These are phyloP conservation scores for Aciculoconidium aculeatum DNA, from an alignment of 805 yeast genomes.

Conservation along the genomic window DNA sequence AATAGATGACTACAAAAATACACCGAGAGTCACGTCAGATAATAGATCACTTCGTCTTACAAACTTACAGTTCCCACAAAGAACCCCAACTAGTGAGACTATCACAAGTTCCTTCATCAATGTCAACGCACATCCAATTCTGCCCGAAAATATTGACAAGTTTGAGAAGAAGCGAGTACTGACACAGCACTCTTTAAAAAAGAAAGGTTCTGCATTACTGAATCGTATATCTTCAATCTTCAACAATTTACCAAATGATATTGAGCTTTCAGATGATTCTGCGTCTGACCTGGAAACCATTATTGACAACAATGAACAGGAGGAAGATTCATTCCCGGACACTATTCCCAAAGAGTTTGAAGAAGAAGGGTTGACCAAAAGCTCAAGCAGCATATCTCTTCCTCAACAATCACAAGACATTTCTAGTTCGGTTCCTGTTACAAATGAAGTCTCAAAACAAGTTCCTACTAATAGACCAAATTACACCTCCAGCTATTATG, in stretches of 20 bases:
- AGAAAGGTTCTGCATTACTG: constrained; percentile 7
- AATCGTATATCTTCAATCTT: constrained; percentile 33
- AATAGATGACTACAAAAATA: constrained; percentile 4
- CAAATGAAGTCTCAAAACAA: neutral
- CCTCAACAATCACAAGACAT: no score
- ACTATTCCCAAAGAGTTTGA: neutral
- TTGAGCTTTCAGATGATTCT: constrained; percentile 41
- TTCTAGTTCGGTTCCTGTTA: neutral
- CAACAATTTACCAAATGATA: constrained; percentile 42
- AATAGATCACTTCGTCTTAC: constrained; percentile 28
- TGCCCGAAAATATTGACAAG: neutral
- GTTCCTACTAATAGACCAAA: neutral
- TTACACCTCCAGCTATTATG: constrained; percentile 11
- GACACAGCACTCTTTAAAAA: constrained; percentile 1
- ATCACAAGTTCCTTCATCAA: constrained; percentile 29
- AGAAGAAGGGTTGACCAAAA: constrained; percentile 1
- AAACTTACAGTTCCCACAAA: constrained; percentile 15
- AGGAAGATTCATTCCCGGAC: constrained; percentile 1
- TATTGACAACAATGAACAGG: constrained; percentile 7
- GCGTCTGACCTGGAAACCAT: constrained; percentile 37
- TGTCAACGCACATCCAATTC: constrained; percentile 18
- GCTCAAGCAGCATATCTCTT: constrained; percentile 1
- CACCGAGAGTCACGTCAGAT: constrained; percentile 32
- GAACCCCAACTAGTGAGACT: constrained; percentile 15
- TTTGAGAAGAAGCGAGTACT: neutral